Conservation (phyloP, 164 flowering plant species). For the Akebia trifoliata region DNA sequence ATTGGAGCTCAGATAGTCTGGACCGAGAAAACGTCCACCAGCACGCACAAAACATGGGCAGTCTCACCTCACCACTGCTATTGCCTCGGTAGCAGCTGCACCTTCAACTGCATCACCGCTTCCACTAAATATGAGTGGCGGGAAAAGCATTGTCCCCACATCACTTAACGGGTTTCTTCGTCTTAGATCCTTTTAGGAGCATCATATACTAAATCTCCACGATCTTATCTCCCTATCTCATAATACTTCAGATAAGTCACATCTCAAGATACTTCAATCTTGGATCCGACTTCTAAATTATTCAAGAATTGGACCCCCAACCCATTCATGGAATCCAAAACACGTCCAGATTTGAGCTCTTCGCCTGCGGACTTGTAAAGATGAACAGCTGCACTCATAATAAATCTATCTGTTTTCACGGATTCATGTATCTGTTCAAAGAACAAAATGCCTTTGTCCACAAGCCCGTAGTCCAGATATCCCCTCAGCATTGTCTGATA, state of each 20-base stretch:
- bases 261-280: slow-evolving; percentile 17
- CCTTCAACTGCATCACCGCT: no score
- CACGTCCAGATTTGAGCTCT: slow-evolving; percentile 35
- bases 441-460: slow-evolving; percentile 56
- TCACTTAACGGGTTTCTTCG: no score
- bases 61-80: no score
- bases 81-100: no score
- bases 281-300: slow-evolving; percentile 53
- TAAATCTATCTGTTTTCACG: slow-evolving; percentile 47
- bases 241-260: no score
- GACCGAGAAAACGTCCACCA: no score
- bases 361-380: slow-evolving; percentile 50
- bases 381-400: slow-evolving; percentile 69
- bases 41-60: no score
- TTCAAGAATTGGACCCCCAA: slow-evolving; percentile 39
- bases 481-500: slow-evolving; percentile 56
- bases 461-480: slow-evolving; percentile 60
- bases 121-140: no score
- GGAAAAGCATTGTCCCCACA: no score
- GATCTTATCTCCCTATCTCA: no score
- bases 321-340: slow-evolving; percentile 49
- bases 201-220: background rate
- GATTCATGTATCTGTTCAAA: slow-evolving; percentile 36
- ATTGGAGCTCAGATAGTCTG: no score
- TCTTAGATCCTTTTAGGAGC: background rate